Percentiles rank a stretch among this genome's conserved stretches.
These are phyloP conservation scores for Mercurialis annua DNA, from an alignment of 345 rosid species.

Conservation along the genomic window DNA sequence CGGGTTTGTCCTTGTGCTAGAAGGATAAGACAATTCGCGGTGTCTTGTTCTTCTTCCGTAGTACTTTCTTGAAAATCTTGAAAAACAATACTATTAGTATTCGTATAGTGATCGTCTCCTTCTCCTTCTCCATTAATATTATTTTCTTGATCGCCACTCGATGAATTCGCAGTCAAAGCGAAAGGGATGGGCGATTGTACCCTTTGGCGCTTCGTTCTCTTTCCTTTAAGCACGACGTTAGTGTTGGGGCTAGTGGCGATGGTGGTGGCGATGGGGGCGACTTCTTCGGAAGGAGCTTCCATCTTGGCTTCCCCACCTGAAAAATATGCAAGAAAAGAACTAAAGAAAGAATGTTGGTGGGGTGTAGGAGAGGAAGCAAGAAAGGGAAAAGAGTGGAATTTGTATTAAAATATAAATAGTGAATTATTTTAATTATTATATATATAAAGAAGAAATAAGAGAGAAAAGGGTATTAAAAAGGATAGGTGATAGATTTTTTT, in stretches of 20 bases:
- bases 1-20: slow-evolving; percentile 64
- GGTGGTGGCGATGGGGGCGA: neutral
- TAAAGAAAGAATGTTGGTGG: neutral
- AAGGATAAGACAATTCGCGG: slow-evolving; percentile 92
- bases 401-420: slow-evolving; percentile 9
- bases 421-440: too few relatives aligned
- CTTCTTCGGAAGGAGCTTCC: slow-evolving; percentile 46
- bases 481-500: slow-evolving; percentile 20
- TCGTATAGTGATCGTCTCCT: neutral
- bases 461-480: neutral
- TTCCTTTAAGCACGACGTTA: slow-evolving; percentile 51
- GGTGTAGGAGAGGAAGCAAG: slow-evolving; percentile 14
- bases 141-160: slow-evolving; percentile 17
- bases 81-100: slow-evolving; percentile 13
- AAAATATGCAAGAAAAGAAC: slow-evolving; percentile 4
- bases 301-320: slow-evolving; percentile 26
- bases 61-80: slow-evolving; percentile 33
- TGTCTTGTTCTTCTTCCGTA: slow-evolving; percentile 70
- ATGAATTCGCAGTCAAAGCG: slow-evolving; percentile 31
- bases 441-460: slow-evolving; percentile 10
- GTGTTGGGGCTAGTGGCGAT: neutral
- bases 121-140: slow-evolving; percentile 1
- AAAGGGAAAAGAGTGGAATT: slow-evolving; percentile 20
- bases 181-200: slow-evolving; percentile 57
- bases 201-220: slow-evolving; percentile 73